Base-by-base conservation (phyloP, 805 yeast species). In the Wilhelminamyces savonicus region DNA sequence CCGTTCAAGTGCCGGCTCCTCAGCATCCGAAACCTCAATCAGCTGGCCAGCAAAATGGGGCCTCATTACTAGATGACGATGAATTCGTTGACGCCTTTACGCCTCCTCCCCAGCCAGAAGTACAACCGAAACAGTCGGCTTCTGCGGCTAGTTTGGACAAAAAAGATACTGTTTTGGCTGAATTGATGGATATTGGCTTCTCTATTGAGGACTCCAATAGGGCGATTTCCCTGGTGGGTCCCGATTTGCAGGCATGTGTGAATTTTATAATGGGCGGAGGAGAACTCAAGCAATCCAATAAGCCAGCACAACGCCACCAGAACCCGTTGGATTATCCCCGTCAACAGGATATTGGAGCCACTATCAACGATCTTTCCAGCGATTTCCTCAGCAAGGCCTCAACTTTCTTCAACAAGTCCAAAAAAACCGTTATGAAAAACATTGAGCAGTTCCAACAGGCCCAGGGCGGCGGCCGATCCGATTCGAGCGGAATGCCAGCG, bases 171-270 rank as follows among this genome's bases (percentile, higher is more conserved):
- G 64, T 75, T 1, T 48, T 83, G 12, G 90, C 90, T 0, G 82
- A 76, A 41, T 60, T 84, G 24, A 54, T 82, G 3, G 92, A 84
- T 35, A 85, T 85, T 76, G 95, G 95, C 3, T 85, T 85, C 44
- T 54, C 79, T 1, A 58, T 71, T 1, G 77, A 74, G 2, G 71
- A 66, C 30, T 76, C 92, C 4, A 68, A 64, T 16, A 54, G 57
- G 3, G 94, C 94, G 0, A 61, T 85, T 21, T 66, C 55, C 6
- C 55, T 62, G 26, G 73, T 78, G 0, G 84, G 87, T 0, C 48
- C 66, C 5, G 74, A 81, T 40, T 60, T 83, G 7, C 73, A 78
- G 34, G 67, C 61, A 15, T 87, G 94, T 18, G 80, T 83, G 13
- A 74, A 76, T 28, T 71, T 57, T 39, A 61, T 84, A 21, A 78